Base-by-base conservation (phyloP, 441 rosid species). In the Populus trichocarpa region DNA sequence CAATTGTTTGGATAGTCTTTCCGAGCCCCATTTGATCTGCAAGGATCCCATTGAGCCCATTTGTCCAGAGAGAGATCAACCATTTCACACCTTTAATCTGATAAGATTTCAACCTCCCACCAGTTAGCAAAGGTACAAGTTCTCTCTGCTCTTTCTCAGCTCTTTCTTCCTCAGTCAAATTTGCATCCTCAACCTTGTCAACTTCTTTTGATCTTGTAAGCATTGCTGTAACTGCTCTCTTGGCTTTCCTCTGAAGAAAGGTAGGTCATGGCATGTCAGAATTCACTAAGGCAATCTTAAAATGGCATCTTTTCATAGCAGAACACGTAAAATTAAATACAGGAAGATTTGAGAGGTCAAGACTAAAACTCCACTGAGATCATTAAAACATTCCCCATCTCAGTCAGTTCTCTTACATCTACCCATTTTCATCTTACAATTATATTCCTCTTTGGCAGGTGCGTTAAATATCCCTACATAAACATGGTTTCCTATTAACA, bases 1-100 rank as follows among this genome's bases (percentile, higher is more conserved):
- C 95, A 75, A 96, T 94, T 28, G 98, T 93, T 82, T 96, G 99
- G 82, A 96, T 94, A 2, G 99, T 94, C 91, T 96, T 96, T 82
- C 99, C 99, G 16, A 94, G 94, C 20, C 99, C 99, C 99, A 93
- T 96, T 85, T 96, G 99, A 87, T 96, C 99, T 40, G 99, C 99
- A 79, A 96, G 91, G 79, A 96, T 96, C 57, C 99, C 98, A 85
- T 94, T 94, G 76, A 96, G 85, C 59, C 99, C 99, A 86, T 96
- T 96, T 79, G 91, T 93, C 98, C 98, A 96, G 67, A 96, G 76
- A 18, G 99, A 96, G 79, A 96, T 91, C 75, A 96, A 84, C 99
- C 99, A 96, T 79, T 94, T 96, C 69, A 96, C 93, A 26, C 99
- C 99, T 90, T 92, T 94, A 33, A 96, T 83, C 84, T 96, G 99